Conservation (phyloP, 306 rosid species). For the Cucurbita ficifolia region DNA sequence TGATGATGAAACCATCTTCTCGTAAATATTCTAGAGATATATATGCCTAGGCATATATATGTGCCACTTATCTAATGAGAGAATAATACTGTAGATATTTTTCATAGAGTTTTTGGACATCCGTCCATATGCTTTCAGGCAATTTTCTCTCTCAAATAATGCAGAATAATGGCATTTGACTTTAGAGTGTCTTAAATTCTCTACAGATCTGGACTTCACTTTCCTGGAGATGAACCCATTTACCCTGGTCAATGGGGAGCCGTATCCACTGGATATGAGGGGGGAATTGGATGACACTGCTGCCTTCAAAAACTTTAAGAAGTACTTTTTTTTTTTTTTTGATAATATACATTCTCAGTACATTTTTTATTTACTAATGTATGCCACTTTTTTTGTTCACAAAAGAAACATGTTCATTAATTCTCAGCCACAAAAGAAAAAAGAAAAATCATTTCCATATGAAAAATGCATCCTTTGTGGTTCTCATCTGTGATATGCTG, state of each 20-base stretch:
- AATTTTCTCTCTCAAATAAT: neutral
- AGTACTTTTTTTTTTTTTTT: slow-evolving; percentile 19
- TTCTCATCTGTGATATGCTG: neutral
- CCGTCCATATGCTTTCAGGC: neutral
- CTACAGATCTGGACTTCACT: slow-evolving; percentile 66
- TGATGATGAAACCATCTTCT: neutral
- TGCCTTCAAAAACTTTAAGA: slow-evolving; percentile 69
- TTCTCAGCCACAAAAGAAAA: neutral
- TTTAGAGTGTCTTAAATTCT: neutral
- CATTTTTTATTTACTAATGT: neutral
- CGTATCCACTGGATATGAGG: slow-evolving; percentile 80
- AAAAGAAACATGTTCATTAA: neutral
- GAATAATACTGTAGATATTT: neutral
- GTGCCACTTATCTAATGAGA: neutral
- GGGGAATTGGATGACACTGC: slow-evolving; percentile 92
- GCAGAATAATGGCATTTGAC: neutral
- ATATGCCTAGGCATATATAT: neutral
- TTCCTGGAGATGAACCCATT: slow-evolving; percentile 87
- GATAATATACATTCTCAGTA: slow-evolving; percentile 6
- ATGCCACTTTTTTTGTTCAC: neutral
- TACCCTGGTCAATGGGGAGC: slow-evolving; percentile 58
- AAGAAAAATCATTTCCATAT: neutral
- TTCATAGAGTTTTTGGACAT: neutral
- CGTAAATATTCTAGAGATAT: neutral
- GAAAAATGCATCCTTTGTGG: neutral